Evolutionary conservation across 176 grass and related monocot genomes (phyloP).

Genomic region (Oryza brachyantha): DNA sequence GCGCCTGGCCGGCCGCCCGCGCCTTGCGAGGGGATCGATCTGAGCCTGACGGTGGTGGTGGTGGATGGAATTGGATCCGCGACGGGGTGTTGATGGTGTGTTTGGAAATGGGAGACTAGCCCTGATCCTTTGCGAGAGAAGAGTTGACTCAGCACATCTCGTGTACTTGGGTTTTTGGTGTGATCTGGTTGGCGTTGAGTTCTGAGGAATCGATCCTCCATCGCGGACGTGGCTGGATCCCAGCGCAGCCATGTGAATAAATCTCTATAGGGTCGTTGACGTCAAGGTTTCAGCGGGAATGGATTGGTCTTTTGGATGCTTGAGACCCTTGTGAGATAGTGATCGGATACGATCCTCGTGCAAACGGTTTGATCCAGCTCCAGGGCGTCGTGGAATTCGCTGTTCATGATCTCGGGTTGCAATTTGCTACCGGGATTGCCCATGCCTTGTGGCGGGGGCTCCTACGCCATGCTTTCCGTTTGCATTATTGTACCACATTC

Average conservation of each 20-base stretch:
- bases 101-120: background rate
- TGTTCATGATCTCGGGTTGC: background rate
- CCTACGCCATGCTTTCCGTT: background rate
- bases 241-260: background rate
- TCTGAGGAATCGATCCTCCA: background rate
- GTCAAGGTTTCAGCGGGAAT: background rate
- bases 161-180: background rate
- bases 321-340: background rate
- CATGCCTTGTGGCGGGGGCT: background rate
- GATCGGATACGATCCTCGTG: background rate
- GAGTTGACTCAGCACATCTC: background rate
- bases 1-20: background rate
- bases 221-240: background rate
- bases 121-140: slow-evolving; percentile 11
- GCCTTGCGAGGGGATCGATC: background rate
- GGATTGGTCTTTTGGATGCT: background rate
- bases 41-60: too few species aligned
- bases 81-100: background rate
- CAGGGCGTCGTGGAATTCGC: background rate
- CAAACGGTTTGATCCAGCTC: background rate
- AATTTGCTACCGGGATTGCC: background rate
- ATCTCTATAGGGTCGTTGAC: background rate
- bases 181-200: background rate
- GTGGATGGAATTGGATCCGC: slow-evolving; percentile 28
- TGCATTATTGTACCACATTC: background rate